These are phyloP conservation scores for Euphorbia lathyris DNA, from an alignment of 345 rosid genomes.

Conservation along the genomic window DNA sequence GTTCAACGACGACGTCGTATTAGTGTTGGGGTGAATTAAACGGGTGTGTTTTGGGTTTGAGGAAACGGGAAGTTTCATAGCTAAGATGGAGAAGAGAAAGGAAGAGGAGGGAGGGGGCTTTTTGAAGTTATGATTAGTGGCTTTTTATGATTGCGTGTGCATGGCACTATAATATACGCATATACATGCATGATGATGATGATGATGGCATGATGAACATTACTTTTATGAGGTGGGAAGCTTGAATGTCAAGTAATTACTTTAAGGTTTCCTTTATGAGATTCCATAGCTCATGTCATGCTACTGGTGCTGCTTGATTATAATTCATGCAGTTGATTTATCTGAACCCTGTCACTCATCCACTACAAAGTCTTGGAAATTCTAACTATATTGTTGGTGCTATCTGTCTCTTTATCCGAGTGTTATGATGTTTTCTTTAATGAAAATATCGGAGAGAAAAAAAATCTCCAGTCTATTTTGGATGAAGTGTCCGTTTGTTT, in stretches of 20 bases:
- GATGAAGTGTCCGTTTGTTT: no score
- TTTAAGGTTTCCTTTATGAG: slow-evolving; percentile 29
- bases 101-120: slow-evolving; percentile 43
- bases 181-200: slow-evolving; percentile 21
- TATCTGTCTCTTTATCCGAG: no score
- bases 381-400: no score
- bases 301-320: neutral
- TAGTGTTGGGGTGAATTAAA: slow-evolving; percentile 4
- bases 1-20: slow-evolving; percentile 20
- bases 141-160: slow-evolving; percentile 58
- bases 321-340: neutral
- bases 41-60: slow-evolving; percentile 30
- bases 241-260: slow-evolving; percentile 36
- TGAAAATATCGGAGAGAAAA: no score
- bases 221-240: slow-evolving; percentile 14
- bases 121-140: slow-evolving; percentile 44
- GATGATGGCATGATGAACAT: neutral
- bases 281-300: slow-evolving; percentile 24
- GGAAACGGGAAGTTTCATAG: slow-evolving; percentile 63
- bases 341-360: neutral
- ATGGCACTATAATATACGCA: neutral
- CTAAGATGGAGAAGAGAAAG: slow-evolving; percentile 19
- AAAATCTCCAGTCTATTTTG: no score
- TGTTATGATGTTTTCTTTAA: no score
- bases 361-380: no score